Percentiles rank a stretch among this genome's conserved stretches.
Conservation (phyloP, 1,284 basidiomycete genomes). For the Malassezia vespertilionis region DNA sequence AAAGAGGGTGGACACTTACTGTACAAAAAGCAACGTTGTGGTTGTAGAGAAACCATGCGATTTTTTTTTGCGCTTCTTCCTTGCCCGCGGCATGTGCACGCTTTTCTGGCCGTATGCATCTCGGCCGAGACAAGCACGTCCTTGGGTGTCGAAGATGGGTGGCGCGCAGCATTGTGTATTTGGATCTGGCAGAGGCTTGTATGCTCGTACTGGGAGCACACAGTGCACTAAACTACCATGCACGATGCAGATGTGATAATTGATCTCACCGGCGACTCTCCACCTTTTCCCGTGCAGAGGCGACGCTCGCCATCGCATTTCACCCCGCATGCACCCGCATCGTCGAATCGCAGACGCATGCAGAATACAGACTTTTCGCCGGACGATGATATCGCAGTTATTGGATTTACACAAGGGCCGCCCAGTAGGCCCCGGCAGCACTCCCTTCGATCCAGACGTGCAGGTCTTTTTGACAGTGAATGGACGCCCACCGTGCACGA, state of each 20-base stretch:
- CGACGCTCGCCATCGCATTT: not conserved
- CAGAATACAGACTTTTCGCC: no score
- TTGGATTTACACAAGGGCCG: conserved; percentile 2
- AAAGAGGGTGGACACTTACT: conserved; percentile 3
- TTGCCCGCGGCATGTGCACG: no score
- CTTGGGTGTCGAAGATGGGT: no score
- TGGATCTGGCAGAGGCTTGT: no score
- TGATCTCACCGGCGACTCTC: conserved; percentile 32
- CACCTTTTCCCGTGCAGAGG: conserved; percentile 12
- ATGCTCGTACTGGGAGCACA: no score
- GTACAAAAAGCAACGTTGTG: no score
- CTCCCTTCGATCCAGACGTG: not conserved
- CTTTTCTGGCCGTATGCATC: conserved; percentile 1
- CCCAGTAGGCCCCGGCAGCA: not conserved
- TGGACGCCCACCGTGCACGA: not conserved
- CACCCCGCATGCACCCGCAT: not conserved
- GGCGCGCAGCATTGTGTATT: no score
- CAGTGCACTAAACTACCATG: conserved; percentile 16
- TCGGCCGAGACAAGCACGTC: no score
- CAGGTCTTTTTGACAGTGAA: no score
- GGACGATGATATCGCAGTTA: conserved; percentile 16
- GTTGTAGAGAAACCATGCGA: no score
- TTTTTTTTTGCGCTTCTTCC: no score
- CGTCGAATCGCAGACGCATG: not conserved
- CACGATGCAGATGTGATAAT: conserved; percentile 13